Evolutionary conservation across 306 rosid genomes (phyloP).

Genomic region (Senna tora): DNA sequence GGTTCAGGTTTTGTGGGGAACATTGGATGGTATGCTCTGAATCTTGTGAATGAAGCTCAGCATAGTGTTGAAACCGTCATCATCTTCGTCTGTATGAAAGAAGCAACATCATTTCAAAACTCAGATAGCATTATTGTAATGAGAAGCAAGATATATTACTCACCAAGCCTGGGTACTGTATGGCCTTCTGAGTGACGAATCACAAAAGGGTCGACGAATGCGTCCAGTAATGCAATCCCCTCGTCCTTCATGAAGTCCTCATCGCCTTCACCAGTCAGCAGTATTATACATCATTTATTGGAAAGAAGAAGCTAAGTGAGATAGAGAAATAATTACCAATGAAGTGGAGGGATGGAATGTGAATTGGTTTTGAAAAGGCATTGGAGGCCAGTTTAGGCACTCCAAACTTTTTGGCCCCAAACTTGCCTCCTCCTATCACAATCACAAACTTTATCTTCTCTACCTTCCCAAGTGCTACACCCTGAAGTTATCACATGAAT

Average conservation of each 20-base stretch:
- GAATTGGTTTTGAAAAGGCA: conserved; percentile 49
- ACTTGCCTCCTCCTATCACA: conserved; percentile 49
- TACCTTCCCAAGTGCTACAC: conserved; percentile 54
- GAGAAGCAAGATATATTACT: conserved; percentile 23
- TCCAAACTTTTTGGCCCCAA: conserved; percentile 48
- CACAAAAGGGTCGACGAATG: conserved; percentile 51
- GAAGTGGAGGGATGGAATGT: conserved; percentile 53
- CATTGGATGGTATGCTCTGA: conserved; percentile 4
- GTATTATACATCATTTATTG: too few species aligned
- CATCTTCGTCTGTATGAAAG: conserved; percentile 41
- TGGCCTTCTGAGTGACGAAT: conserved; percentile 59
- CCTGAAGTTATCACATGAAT: conserved; percentile 41
- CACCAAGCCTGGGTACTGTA: conserved; percentile 52
- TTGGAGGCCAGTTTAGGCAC: conserved; percentile 54
- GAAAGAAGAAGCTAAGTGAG: background rate
- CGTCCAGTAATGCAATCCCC: conserved; percentile 43
- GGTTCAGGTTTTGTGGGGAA: background rate
- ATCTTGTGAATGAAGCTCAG: conserved; percentile 44
- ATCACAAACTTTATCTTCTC: conserved; percentile 50
- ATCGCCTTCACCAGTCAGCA: conserved; percentile 56
- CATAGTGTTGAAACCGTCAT: conserved; percentile 37
- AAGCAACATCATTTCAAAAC: background rate
- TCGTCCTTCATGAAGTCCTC: conserved; percentile 49
- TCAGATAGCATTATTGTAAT: background rate
- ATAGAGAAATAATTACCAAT: conserved; percentile 40